A percentile compares a stretch with the other conserved stretches of the same genome.
Evolutionary conservation across 192 early-diverging fungal species (phyloP).

Genomic region (Coemansia sp.): DNA sequence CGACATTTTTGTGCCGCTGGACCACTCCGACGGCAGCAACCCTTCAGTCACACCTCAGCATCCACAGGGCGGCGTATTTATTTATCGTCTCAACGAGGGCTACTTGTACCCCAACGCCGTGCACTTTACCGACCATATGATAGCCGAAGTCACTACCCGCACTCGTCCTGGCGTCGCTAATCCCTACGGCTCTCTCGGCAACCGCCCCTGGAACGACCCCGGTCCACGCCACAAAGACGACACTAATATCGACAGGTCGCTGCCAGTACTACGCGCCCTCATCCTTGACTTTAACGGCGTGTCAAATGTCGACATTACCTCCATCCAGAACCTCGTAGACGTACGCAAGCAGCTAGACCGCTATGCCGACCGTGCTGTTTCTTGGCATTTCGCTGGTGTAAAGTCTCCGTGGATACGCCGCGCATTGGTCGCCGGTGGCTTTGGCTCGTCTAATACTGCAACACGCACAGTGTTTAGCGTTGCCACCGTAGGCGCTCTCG

Average conservation of each 20-base stretch:
- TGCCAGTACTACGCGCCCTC: conserved; percentile 64
- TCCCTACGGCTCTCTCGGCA: conserved; percentile 43
- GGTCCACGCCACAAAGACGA: conserved; percentile 47
- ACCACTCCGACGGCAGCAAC: conserved; percentile 41
- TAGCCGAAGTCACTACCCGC: conserved; percentile 51
- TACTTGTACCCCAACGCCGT: conserved; percentile 53
- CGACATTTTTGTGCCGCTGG: conserved; percentile 71
- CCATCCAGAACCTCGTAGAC: conserved; percentile 73
- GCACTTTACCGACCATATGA: conserved; percentile 54
- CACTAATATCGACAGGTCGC: conserved; percentile 38
- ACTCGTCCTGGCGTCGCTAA: conserved; percentile 51
- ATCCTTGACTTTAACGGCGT: conserved; percentile 83
- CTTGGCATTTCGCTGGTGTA: conserved; percentile 59
- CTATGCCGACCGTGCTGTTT: conserved; percentile 51
- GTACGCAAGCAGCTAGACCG: conserved; percentile 58
- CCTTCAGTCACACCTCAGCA: conserved; percentile 26
- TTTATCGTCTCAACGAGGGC: conserved; percentile 51
- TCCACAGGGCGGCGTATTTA: conserved; percentile 39
- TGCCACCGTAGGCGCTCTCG: conserved; percentile 29
- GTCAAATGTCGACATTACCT: conserved; percentile 77
- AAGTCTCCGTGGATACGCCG: conserved; percentile 44
- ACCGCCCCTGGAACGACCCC: conserved; percentile 62
- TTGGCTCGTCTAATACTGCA: conserved; percentile 28
- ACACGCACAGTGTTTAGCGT: conserved; percentile 44
- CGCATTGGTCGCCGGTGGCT: conserved; percentile 42